Evolutionary conservation across 2,329 filamentous ascomycete genomes (phyloP).

Genomic region (Aspergillus pseudoterreus): DNA sequence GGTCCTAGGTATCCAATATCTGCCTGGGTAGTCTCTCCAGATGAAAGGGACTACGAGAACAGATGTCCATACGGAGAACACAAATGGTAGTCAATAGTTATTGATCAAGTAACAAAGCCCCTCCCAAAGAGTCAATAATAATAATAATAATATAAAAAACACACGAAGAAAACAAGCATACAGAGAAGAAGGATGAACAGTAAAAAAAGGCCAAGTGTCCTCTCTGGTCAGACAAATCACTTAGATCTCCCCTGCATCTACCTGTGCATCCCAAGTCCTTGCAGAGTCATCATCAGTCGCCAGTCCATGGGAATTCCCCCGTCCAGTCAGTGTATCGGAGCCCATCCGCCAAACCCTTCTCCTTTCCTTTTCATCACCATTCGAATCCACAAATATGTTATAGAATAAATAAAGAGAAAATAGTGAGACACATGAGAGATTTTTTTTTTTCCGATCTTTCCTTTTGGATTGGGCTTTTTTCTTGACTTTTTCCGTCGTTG

Average conservation of each 20-base stretch:
- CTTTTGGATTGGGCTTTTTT: not conserved
- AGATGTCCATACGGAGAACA: not conserved
- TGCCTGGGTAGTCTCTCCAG: no score
- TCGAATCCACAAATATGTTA: not conserved
- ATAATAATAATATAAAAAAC: not conserved
- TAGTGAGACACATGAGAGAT: conserved; percentile 1
- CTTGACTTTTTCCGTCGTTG: conserved; percentile 7
- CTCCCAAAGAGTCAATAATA: not conserved
- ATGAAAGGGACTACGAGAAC: no score
- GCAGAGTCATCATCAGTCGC: not conserved
- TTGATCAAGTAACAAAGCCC: not conserved
- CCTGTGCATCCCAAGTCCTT: not conserved
- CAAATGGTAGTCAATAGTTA: not conserved
- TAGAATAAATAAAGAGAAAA: not conserved
- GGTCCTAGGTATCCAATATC: no score
- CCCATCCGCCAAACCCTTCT: no score
- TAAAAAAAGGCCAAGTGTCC: not conserved
- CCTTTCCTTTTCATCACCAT: no score
- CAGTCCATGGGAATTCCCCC: no score
- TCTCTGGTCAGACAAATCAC: not conserved
- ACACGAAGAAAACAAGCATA: not conserved
- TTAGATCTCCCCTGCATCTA: not conserved
- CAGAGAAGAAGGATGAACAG: not conserved
- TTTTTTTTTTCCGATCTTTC: conserved; percentile 8
- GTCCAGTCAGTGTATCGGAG: no score